A percentile compares a stretch with the other conserved stretches of the same genome.
These are phyloP conservation scores for Phytophthora syringae DNA, from an alignment of 352 stramenopile genomes.

Conservation along the genomic window DNA sequence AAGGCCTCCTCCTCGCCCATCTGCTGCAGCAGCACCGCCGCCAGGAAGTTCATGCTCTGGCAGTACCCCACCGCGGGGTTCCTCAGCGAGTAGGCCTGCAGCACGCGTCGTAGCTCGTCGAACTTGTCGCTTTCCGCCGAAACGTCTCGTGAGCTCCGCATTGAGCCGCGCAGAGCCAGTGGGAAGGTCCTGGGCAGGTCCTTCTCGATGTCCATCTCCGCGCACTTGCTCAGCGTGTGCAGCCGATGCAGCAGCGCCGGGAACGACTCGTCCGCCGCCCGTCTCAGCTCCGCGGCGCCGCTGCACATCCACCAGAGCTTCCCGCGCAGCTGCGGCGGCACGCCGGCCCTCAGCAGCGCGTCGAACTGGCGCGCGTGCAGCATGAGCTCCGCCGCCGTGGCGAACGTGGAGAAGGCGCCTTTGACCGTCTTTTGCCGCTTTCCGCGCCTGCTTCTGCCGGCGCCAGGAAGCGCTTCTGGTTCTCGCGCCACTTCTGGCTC, in stretches of 20 bases:
- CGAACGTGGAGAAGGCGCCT: slow-evolving; percentile 54
- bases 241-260: slow-evolving; percentile 55
- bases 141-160: slow-evolving; percentile 32
- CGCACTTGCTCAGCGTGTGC: slow-evolving; percentile 66
- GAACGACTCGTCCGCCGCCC: slow-evolving; percentile 57
- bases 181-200: slow-evolving; percentile 88
- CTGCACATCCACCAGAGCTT: slow-evolving; percentile 88
- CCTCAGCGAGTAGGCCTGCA: slow-evolving; percentile 86
- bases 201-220: slow-evolving; percentile 89
- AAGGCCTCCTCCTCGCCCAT: slow-evolving; percentile 89
- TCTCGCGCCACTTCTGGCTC: slow-evolving; percentile 77
- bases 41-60: slow-evolving; percentile 92
- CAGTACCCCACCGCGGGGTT: slow-evolving; percentile 90
- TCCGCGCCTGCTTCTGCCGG: slow-evolving; percentile 11
- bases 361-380: slow-evolving; percentile 73
- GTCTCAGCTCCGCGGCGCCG: slow-evolving; percentile 61
- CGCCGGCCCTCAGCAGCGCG: slow-evolving; percentile 59
- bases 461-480: slow-evolving; percentile 62
- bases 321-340: slow-evolving; percentile 71
- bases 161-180: slow-evolving; percentile 32
- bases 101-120: slow-evolving; percentile 73
- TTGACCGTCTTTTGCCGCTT: slow-evolving; percentile 49
- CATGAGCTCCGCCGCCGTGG: slow-evolving; percentile 56
- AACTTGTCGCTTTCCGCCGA: slow-evolving; percentile 45
- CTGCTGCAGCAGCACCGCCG: slow-evolving; percentile 77